Evolutionary conservation across 1,284 basidiomycete species (phyloP).

Genomic region (Tremellales sp.): DNA sequence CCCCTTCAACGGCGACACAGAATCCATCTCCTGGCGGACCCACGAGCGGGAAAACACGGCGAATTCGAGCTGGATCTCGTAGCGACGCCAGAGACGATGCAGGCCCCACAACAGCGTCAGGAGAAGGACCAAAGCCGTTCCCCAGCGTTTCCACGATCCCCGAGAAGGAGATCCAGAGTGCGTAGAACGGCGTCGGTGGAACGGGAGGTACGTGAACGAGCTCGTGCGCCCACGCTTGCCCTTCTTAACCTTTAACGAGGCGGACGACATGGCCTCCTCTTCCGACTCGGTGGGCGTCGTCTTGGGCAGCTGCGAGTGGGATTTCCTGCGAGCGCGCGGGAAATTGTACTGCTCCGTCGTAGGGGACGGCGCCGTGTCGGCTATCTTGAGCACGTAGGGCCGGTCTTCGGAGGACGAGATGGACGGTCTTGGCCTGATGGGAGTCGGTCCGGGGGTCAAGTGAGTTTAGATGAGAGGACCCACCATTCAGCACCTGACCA

Average conservation of each 20-base stretch:
- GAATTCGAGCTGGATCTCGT: constrained; percentile 77
- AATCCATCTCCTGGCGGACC: constrained; percentile 63
- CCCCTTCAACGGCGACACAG: constrained; percentile 53
- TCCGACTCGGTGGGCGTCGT: constrained; percentile 8
- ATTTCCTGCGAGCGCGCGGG: constrained; percentile 1
- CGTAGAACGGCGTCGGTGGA: constrained; percentile 22
- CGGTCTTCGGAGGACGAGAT: background rate
- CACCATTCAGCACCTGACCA: constrained; percentile 36
- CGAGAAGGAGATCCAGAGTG: constrained; percentile 16
- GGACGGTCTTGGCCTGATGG: background rate
- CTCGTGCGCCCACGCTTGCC: constrained; percentile 16
- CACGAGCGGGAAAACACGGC: constrained; percentile 69
- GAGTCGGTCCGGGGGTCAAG: background rate
- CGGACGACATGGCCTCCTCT: constrained; percentile 5
- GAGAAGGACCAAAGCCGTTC: constrained; percentile 18
- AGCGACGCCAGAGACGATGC: constrained; percentile 56
- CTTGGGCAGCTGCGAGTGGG: background rate
- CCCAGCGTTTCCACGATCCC: constrained; percentile 13
- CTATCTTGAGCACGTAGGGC: too few species aligned
- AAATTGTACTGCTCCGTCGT: background rate
- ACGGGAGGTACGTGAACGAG: constrained; percentile 30
- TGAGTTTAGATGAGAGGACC: constrained; percentile 8
- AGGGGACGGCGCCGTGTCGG: background rate
- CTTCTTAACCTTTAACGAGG: constrained; percentile 17
- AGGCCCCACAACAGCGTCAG: constrained; percentile 49